Base-by-base conservation (phyloP, 1,284 basidiomycete species). In the Earliella scabrosa region DNA sequence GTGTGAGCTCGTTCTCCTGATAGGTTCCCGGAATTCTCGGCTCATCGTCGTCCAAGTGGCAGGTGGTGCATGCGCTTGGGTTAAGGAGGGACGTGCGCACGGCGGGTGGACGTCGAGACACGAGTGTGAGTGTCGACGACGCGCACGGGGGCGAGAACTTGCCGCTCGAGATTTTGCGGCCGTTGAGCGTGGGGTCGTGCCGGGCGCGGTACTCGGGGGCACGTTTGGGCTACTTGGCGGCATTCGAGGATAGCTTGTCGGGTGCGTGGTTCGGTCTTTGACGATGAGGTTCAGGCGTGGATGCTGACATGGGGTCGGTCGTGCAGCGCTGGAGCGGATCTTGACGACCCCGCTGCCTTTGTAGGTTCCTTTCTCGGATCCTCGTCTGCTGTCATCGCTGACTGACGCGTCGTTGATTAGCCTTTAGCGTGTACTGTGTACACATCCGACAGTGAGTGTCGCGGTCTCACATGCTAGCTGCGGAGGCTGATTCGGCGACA, bases 311-410 rank as follows among this genome's bases (percentile, higher is more conserved):
- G 21, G 7, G 21, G 24, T 14, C 50, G 44, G 24, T 16, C 20
- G 35, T 52, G 10, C 60, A 82, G 81, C 77, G 8, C 65, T 86
- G 53, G 86, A 87, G 66, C 74, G 76, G 40, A 85, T 86, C 41
- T 63, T 88, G 53, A 87, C 84, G 0, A 87, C 83, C 0, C 85
- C 85, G 1, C 65, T 87, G 29, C 86, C 85, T 32, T 85, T 85
- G 84, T 87, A 63, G 66, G 83, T 76, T 2, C n/a, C n/a, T n/a
- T n/a, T 23, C 48, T 29, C 5, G 16, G 23, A 54, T 21, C 13
- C 26, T 49, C 44, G 16, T 38, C n/a, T n/a, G n/a, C 32, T 18
- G 45, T 59, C 27, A 16, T 45, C 32, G 5, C 32, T 63, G n/a
- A 52, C 46, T 9, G 45, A 27, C n/a, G 7, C 29, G 6, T 13